A percentile compares a stretch with the other conserved stretches of the same genome.
Evolutionary conservation across 768 basidiomycete species (phyloP).

Genomic region (Phlegmacium glaucopus): DNA sequence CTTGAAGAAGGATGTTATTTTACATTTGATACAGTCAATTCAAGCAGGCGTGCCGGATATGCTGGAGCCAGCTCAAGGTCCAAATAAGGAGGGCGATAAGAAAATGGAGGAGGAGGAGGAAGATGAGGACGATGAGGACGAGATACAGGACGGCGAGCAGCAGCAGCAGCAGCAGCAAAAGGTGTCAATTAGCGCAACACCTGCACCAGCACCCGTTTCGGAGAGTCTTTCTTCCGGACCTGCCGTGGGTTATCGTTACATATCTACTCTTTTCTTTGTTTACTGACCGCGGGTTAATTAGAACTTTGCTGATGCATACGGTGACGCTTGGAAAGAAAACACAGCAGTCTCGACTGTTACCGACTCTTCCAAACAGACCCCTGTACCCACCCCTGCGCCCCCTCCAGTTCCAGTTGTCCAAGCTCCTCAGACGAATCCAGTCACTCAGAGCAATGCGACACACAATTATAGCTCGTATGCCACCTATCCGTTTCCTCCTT

Average conservation of each 20-base stretch:
- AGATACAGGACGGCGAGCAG: slow-evolving; percentile 8
- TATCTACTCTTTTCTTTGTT: slow-evolving; percentile 10
- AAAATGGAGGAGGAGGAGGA: slow-evolving; percentile 26
- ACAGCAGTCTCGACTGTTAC: slow-evolving; percentile 34
- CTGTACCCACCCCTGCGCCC: slow-evolving; percentile 8
- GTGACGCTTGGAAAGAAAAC: slow-evolving; percentile 63
- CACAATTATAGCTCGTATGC: slow-evolving; percentile 22
- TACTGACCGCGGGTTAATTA: slow-evolving; percentile 15
- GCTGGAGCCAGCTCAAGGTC: neutral
- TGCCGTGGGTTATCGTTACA: neutral
- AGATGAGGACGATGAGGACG: slow-evolving; percentile 16
- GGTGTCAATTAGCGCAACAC: slow-evolving; percentile 10
- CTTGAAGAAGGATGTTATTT: slow-evolving; percentile 56
- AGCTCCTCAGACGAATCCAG: slow-evolving; percentile 10
- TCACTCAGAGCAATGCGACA: slow-evolving; percentile 7
- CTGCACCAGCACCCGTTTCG: slow-evolving; percentile 4
- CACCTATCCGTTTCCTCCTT: slow-evolving; percentile 24
- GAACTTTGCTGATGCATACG: slow-evolving; percentile 50
- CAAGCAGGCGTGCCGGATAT: slow-evolving; percentile 48
- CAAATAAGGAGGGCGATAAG: slow-evolving; percentile 16
- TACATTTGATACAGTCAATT: slow-evolving; percentile 55
- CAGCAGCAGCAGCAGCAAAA: slow-evolving; percentile 10
- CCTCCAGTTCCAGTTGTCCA: slow-evolving; percentile 3
- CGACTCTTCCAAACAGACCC: slow-evolving; percentile 11
- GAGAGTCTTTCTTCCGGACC: slow-evolving; percentile 1